Conservation (phyloP, 2,329 filamentous ascomycete genomes). For the Fusarium sp. region DNA sequence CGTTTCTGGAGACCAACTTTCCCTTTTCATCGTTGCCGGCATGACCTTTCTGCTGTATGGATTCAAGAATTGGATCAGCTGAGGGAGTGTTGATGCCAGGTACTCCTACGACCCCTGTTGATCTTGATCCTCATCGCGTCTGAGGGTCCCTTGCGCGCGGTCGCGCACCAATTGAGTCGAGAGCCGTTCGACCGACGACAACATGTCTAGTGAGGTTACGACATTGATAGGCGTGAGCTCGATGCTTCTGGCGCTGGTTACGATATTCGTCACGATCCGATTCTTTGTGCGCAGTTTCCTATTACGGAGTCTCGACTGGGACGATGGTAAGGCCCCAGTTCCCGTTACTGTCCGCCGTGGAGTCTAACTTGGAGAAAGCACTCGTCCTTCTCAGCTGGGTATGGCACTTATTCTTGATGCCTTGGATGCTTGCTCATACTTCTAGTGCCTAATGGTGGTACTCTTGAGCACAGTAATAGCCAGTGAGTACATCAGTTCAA, state of each 20-base stretch:
- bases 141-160: not conserved
- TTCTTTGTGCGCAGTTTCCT: not conserved
- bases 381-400: not conserved
- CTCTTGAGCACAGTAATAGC: not conserved
- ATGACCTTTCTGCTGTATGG: not conserved
- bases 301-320: not conserved
- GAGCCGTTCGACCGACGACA: not conserved
- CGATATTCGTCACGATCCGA: not conserved
- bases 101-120: not conserved
- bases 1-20: not conserved
- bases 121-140: not conserved
- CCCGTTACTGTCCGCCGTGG: not conserved
- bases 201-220: not conserved
- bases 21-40: not conserved
- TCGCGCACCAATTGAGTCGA: not conserved
- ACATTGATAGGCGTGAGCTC: slow-evolving; percentile 6
- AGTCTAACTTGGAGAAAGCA: not conserved
- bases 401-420: not conserved
- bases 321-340: not conserved
- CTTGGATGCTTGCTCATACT: not conserved
- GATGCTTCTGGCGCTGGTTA: slow-evolving; percentile 1
- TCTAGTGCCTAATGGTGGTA: not conserved
- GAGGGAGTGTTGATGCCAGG: not conserved
- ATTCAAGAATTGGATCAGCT: not conserved
- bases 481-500: not conserved